Conservation (phyloP, 345 rosid genomes). For the Viola odorata region DNA sequence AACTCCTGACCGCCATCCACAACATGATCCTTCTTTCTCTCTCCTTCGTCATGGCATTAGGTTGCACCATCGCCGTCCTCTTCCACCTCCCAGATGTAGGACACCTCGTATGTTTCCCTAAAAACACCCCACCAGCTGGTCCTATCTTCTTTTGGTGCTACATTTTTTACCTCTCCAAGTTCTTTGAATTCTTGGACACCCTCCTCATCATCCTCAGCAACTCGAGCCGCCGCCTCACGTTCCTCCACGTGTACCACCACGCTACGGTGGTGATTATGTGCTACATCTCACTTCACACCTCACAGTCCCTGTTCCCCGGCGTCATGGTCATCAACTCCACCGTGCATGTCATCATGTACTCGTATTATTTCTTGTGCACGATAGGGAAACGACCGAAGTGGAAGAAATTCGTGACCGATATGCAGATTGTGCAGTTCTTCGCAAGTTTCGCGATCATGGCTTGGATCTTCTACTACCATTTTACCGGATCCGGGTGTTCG, state of each 20-base stretch:
- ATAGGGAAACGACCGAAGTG: constrained; percentile 52
- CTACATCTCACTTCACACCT: constrained; percentile 35
- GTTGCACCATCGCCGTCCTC: constrained; percentile 50
- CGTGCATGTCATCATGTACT: constrained; percentile 62
- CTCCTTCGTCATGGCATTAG: constrained; percentile 63
- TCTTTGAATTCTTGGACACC: constrained; percentile 54
- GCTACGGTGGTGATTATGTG: constrained; percentile 54
- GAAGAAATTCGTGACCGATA: constrained; percentile 57
- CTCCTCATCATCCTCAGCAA: constrained; percentile 43
- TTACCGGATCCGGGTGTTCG: constrained; percentile 48
- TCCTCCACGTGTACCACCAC: constrained; percentile 76
- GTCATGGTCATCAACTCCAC: constrained; percentile 43
- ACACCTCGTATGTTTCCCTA: constrained; percentile 43
- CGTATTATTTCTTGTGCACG: constrained; percentile 41
- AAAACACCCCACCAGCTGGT: constrained; percentile 34
- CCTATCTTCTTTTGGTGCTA: constrained; percentile 66
- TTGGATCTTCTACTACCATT: constrained; percentile 38
- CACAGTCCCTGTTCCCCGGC: constrained; percentile 48
- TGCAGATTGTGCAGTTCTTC: constrained; percentile 56
- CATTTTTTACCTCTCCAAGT: constrained; percentile 57
- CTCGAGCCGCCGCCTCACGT: constrained; percentile 41
- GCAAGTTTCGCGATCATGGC: constrained; percentile 36
- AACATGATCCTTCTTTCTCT: constrained; percentile 50
- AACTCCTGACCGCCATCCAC: constrained; percentile 58
- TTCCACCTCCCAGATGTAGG: constrained; percentile 20